Evolutionary conservation across 164 flowering plant genomes (phyloP), one percentile per base, ranked within the genome.

Genomic region (Vitis amurensis): DNA sequence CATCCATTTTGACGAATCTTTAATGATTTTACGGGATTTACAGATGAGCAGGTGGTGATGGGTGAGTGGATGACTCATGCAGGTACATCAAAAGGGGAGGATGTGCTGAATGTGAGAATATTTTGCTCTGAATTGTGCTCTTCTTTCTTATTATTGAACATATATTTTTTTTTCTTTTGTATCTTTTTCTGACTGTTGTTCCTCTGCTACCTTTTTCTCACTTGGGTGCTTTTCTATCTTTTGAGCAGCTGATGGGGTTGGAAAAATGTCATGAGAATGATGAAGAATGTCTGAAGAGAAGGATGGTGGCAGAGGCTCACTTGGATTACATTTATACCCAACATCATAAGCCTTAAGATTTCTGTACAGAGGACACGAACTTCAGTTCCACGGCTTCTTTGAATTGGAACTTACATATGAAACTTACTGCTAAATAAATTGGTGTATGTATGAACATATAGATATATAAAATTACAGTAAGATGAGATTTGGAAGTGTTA

Each of bases 241-340:
- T 63, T 15, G 8, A 37, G 29, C 17, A 50, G 67, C 67, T 64
- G 13, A 64, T 64, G 67, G 55, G 67, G 19, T 16, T 50, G 37
- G 67, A 64, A 9, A 50, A 12, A 9, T 64, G 67, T 64, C 55
- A 23, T 9, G 19, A 50, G 9, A 11, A 11, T n/a, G 67, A 64
- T 50, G 67, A 49, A 64, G 57, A 6, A 4, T 64, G 67, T 17
- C 9, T 50, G 8, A 50, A 64, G 55, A 64, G 67, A 19, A 64
- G 67, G n/a, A 17, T 49, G 55, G 27, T 19, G 17, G 55, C 57
- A 48, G 67, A 64, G 15, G 67, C 56, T 3, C 67, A 64, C 56
- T 15, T 64, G 56, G 67, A 64, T 50, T 64, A 64, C n/a, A 64
- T 64, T 23, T 64, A 64, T 30, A 64, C 67, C 48, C 67, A 64